These are phyloP conservation scores for Trichosporon faecale DNA, from an alignment of 1,284 basidiomycete genomes.

Conservation along the genomic window DNA sequence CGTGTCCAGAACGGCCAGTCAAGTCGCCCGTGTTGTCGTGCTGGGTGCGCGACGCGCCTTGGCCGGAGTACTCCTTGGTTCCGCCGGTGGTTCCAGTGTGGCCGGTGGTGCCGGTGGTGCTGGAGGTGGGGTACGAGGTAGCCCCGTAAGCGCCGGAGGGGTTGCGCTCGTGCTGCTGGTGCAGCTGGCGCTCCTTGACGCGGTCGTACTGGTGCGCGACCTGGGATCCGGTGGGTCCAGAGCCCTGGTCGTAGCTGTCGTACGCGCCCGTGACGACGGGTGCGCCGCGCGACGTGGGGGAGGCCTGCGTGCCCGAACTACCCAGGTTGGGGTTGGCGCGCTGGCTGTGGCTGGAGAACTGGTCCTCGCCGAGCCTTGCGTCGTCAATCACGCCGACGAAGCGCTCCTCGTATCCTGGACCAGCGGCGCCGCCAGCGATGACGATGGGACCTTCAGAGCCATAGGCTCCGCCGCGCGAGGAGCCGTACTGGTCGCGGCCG, in stretches of 20 bases:
- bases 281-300: neutral
- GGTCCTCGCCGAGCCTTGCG: neutral
- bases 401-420: conserved; percentile 5
- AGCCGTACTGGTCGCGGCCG: neutral
- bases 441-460: neutral
- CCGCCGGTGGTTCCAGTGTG: neutral
- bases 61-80: neutral
- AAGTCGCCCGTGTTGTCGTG: conserved; percentile 9
- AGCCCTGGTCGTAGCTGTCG: neutral
- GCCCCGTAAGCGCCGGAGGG: neutral
- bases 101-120: neutral
- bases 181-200: neutral
- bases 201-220: neutral
- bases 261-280: conserved; percentile 1
- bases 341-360: neutral
- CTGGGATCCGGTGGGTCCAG: neutral
- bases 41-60: neutral
- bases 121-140: neutral
- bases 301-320: neutral
- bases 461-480: neutral
- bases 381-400: conserved; percentile 6
- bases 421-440: neutral
- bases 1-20: conserved; percentile 1
- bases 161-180: neutral
- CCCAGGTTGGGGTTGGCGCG: conserved; percentile 3